Evolutionary conservation across 139 green algal genomes (phyloP).

Genomic region (Chlamydomonas applanata): DNA sequence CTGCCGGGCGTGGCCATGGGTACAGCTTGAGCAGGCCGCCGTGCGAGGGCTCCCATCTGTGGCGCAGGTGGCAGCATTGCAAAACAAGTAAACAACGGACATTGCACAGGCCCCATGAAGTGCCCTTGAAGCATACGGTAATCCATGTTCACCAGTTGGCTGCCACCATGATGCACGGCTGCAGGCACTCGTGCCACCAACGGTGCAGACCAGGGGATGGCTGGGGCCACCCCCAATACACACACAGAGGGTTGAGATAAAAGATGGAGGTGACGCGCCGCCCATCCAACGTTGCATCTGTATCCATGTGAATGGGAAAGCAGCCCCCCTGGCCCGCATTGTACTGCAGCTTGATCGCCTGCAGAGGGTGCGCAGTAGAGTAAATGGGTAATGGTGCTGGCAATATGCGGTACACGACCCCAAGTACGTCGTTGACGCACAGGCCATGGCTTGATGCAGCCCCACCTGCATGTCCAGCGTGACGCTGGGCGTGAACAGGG

Average conservation of each 20-base stretch:
- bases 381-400: not conserved
- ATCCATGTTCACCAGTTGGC: not conserved
- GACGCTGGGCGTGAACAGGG: slow-evolving; percentile 54
- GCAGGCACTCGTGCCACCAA: not conserved
- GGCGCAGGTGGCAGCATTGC: not conserved
- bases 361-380: not conserved
- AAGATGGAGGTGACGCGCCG: slow-evolving; percentile 69
- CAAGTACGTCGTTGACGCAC: too few relatives aligned
- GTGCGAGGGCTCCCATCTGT: slow-evolving; percentile 48
- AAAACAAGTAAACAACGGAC: not conserved
- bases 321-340: slow-evolving; percentile 66
- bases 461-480: slow-evolving; percentile 54
- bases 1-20: slow-evolving; percentile 51
- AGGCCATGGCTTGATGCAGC: too few relatives aligned
- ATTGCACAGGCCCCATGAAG: not conserved
- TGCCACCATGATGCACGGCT: not conserved
- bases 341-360: slow-evolving; percentile 77
- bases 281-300: slow-evolving; percentile 59
- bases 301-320: slow-evolving; percentile 82
- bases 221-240: not conserved
- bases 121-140: not conserved
- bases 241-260: slow-evolving; percentile 60
- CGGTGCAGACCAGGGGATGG: not conserved
- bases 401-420: slow-evolving; percentile 2
- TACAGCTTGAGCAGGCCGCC: slow-evolving; percentile 74